Conservation (phyloP, 2,329 filamentous ascomycete genomes). For the Hypoxylon sp. region DNA sequence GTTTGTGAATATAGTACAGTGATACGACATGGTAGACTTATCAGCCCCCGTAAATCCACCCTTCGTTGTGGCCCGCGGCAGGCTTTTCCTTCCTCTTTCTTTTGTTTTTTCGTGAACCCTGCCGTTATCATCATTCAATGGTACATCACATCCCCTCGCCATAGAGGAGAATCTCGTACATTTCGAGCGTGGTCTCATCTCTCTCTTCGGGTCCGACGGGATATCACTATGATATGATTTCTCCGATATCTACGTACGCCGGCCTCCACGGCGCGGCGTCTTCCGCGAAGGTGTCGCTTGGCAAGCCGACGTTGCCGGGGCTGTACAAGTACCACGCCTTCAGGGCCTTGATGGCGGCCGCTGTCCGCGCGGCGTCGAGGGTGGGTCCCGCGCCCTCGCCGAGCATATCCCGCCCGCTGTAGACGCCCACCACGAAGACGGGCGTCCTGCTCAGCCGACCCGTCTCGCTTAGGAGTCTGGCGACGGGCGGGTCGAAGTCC, state of each 20-base stretch:
- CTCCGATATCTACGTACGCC: constrained; percentile 76
- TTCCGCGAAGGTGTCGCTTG: constrained; percentile 75
- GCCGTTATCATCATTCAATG: constrained; percentile 22
- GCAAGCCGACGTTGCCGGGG: constrained; percentile 74
- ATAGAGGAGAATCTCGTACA: constrained; percentile 9
- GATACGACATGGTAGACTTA: constrained; percentile 30
- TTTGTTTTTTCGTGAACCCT: background rate
- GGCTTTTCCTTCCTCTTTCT: constrained; percentile 12
- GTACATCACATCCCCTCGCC: constrained; percentile 11
- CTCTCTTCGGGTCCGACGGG: background rate
- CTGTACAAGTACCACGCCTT: constrained; percentile 98
- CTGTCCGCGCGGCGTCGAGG: constrained; percentile 79
- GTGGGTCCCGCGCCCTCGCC: constrained; percentile 88
- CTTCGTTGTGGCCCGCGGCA: constrained; percentile 23
- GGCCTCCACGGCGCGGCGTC: constrained; percentile 73
- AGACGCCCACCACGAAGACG: constrained; percentile 94
- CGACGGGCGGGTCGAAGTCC: constrained; percentile 87
- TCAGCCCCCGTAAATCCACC: constrained; percentile 26
- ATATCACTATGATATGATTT: constrained; percentile 65
- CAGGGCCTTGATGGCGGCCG: constrained; percentile 85
- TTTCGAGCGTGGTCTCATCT: background rate
- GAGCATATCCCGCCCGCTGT: constrained; percentile 88
- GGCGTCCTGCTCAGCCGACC: constrained; percentile 86
- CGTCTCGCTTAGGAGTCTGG: constrained; percentile 89
- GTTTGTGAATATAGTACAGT: constrained; percentile 39